These are phyloP conservation scores for Pterulicium gracile DNA, from an alignment of 1,284 basidiomycete species.

Conservation along the genomic window DNA sequence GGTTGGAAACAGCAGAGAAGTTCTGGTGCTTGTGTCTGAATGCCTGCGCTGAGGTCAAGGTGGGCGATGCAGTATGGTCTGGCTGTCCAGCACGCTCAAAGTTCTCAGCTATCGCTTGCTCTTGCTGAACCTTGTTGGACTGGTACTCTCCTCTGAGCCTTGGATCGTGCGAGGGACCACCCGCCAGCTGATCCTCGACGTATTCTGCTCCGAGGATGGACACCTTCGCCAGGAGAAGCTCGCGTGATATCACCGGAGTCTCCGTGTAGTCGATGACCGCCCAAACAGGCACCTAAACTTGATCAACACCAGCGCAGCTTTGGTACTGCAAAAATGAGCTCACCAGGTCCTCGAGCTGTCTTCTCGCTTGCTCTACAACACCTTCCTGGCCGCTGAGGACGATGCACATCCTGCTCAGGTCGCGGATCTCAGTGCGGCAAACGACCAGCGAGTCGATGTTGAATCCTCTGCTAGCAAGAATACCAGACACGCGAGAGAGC, in stretches of 20 bases:
- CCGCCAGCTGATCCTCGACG: constrained; percentile 79
- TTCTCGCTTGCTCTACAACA: constrained; percentile 92
- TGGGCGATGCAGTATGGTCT: constrained; percentile 18
- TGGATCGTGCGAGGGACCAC: constrained; percentile 74
- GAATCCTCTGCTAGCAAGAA: constrained; percentile 93
- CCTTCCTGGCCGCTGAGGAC: constrained; percentile 95
- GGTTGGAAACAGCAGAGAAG: constrained; percentile 75
- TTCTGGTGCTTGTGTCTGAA: constrained; percentile 88
- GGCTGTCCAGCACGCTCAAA: constrained; percentile 53
- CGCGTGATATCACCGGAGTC: constrained; percentile 80
- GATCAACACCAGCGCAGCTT: constrained; percentile 4
- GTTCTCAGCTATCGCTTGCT: constrained; percentile 59
- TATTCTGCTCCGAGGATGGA: constrained; percentile 98
- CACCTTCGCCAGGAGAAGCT: constrained; percentile 84
- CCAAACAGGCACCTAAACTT: constrained; percentile 87
- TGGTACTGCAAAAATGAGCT: constrained; percentile 19
- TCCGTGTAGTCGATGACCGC: constrained; percentile 94
- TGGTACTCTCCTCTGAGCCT: constrained; percentile 24
- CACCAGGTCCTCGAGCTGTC: constrained; percentile 91
- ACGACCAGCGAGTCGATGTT: constrained; percentile 99
- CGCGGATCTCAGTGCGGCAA: constrained; percentile 94
- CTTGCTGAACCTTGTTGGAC: constrained; percentile 49
- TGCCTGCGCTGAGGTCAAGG: constrained; percentile 70
- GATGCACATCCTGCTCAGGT: constrained; percentile 97
- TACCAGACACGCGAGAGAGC: constrained; percentile 94